A percentile compares a stretch with the other conserved stretches of the same genome.
Conservation (phyloP, 352 stramenopile genomes). For the Phytophthora nicotianae region DNA sequence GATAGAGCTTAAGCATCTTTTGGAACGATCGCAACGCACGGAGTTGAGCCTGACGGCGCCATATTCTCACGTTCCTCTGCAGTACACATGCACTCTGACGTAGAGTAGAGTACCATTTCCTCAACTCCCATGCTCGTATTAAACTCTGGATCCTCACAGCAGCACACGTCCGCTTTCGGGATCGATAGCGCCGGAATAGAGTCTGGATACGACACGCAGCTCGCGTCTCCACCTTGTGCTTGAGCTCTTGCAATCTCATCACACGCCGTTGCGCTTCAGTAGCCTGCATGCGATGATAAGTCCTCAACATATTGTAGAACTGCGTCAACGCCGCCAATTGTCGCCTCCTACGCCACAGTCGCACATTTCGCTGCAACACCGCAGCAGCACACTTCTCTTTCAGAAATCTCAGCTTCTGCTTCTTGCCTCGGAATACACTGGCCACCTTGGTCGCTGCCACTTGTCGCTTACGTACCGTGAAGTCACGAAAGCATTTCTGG, state of each 20-base stretch:
- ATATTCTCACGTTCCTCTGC: slow-evolving; percentile 47
- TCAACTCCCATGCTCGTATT: slow-evolving; percentile 24
- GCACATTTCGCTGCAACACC: slow-evolving; percentile 47
- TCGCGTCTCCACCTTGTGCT: slow-evolving; percentile 28
- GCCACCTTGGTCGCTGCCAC: slow-evolving; percentile 41
- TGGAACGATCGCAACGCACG: slow-evolving; percentile 38
- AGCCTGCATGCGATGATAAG: slow-evolving; percentile 39
- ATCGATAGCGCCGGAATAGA: slow-evolving; percentile 20
- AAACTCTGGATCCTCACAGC: slow-evolving; percentile 43
- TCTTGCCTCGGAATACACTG: slow-evolving; percentile 31
- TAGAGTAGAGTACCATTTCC: slow-evolving; percentile 20
- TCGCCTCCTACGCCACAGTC: slow-evolving; percentile 41
- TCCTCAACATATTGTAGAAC: slow-evolving; percentile 47
- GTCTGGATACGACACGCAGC: slow-evolving; percentile 26
- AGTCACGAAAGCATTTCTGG: slow-evolving; percentile 38
- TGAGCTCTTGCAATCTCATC: slow-evolving; percentile 18
- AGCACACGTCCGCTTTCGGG: slow-evolving; percentile 28
- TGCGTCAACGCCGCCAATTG: slow-evolving; percentile 38
- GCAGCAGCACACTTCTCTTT: slow-evolving; percentile 26
- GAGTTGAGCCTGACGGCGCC: slow-evolving; percentile 46
- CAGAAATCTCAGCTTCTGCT: slow-evolving; percentile 30
- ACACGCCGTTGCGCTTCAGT: slow-evolving; percentile 27
- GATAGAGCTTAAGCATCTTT: slow-evolving; percentile 36
- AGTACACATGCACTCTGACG: slow-evolving; percentile 27
- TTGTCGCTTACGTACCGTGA: slow-evolving; percentile 22